Evolutionary conservation across 768 basidiomycete genomes (phyloP), one percentile per base, ranked within the genome.

Genomic region (Termitomyces sp.): DNA sequence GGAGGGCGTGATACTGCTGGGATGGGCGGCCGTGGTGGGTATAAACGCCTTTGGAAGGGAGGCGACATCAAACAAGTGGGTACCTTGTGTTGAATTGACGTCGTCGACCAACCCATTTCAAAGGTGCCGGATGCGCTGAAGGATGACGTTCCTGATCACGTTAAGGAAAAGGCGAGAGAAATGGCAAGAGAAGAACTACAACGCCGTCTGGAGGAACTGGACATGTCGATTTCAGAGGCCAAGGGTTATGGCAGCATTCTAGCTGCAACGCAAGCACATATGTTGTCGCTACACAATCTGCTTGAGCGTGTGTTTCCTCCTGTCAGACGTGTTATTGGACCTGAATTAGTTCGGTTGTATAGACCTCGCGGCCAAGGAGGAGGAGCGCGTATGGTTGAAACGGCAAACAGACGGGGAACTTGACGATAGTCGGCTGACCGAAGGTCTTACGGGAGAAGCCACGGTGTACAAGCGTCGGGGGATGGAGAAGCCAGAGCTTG

Each of bases 381-480:
- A 86, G 61, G 85, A 86, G 58, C 79, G 85, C 12, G 78, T 88
- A 2, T 88, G 85, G 85, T 71, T 86, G 15, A 88, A 86, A 63
- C 79, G 85, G 2, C 85, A 86, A 66, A 85, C 81, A 1, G 85
- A 88, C 61, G 85, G 85, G 35, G 85, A 88, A 60, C 73, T 88
- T 5, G 85, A 88, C 57, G 84, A 86, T 62, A 82, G 74, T 54
- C 76, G 85, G 15, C 65, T 88, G 49, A 83, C 83, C 11, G 85
- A 88, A 63, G 85, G 85, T 20, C 64, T 88, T 32, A 86, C 85
- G 10, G 85, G 85, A 9, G 85, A 88, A 63, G 74, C 82, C 9
- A 81, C 84, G 0, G 84, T 88, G 3, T 88, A 88, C 67, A 88
- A 88, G 60, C 80, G 85, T 23, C 77, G 85, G 25, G 81, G 82